phyloP scores from a whole-genome alignment of 2,329 filamentous ascomycete species.

The Monilinia fructicola region DNA sequence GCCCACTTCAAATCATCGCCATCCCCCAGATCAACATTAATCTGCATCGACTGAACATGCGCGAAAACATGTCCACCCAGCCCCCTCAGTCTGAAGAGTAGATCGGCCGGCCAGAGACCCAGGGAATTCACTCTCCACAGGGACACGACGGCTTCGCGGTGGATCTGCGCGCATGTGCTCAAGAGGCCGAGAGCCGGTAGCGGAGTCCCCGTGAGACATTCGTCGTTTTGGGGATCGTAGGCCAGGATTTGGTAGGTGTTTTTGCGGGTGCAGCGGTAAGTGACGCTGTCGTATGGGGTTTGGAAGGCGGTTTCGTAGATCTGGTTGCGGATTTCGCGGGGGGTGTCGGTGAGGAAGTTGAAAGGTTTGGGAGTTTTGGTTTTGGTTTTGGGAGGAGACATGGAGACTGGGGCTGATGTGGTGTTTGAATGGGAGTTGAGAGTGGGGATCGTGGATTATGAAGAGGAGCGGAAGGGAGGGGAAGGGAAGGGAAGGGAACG shows the following conservation, averaged over 20 bases:
- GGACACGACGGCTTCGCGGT: constrained; percentile 4
- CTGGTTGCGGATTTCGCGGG: constrained; percentile 21
- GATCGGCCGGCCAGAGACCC: constrained; percentile 21
- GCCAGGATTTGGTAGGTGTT: constrained; percentile 9
- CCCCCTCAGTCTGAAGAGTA: constrained; percentile 3
- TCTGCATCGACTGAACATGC: constrained; percentile 2
- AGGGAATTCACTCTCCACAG: constrained; percentile 19
- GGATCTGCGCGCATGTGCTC: background rate
- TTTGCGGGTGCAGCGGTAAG: constrained; percentile 3
- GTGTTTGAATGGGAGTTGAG: background rate
- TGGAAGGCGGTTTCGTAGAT: constrained; percentile 20
- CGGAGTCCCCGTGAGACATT: background rate
- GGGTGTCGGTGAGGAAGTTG: constrained; percentile 9
- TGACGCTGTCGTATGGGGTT: constrained; percentile 14
- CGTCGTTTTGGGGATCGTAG: constrained; percentile 22
- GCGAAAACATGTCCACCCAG: background rate
- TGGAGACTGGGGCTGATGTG: too few species aligned
- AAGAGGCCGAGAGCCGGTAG: constrained; percentile 12
- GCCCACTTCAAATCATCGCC: constrained; percentile 18
- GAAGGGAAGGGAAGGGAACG: too few species aligned
- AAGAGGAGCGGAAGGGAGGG: too few species aligned
- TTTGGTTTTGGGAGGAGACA: background rate
- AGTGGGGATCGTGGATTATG: background rate
- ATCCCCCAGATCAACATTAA: constrained; percentile 20
- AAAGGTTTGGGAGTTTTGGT: background rate